phyloP scores from a whole-genome alignment of 257 asterid species.

The Agastache rugosa region DNA sequence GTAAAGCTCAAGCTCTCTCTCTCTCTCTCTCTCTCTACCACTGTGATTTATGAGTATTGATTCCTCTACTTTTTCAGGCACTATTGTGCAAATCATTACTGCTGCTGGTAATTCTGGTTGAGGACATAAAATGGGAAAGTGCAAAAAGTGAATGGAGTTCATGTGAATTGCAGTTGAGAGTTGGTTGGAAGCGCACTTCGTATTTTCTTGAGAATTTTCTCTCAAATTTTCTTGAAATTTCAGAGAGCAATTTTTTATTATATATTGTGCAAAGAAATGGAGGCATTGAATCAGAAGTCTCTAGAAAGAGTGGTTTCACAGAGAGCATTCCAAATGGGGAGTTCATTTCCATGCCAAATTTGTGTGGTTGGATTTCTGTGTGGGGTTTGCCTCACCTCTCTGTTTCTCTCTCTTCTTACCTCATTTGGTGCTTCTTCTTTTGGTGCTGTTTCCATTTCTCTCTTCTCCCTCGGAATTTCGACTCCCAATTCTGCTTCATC shows the following conservation, averaged over 20 bases:
- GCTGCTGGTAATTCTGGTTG: conserved; percentile 32
- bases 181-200: conserved; percentile 47
- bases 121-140: conserved; percentile 15
- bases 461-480: conserved; percentile 48
- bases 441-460: conserved; percentile 47
- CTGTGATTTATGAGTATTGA: neutral
- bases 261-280: conserved; percentile 44
- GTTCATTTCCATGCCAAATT: conserved; percentile 76
- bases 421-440: conserved; percentile 60
- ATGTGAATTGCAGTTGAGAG: conserved; percentile 58
- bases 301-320: conserved; percentile 84
- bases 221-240: conserved; percentile 20
- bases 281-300: conserved; percentile 58
- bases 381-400: conserved; percentile 85
- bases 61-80: conserved; percentile 32
- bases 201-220: neutral
- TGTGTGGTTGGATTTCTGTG: conserved; percentile 83
- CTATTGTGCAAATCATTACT: conserved; percentile 9
- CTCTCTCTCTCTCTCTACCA: neutral
- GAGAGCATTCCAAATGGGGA: conserved; percentile 74
- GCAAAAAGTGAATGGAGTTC: conserved; percentile 38
- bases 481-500: conserved; percentile 35
- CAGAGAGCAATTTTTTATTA: neutral
- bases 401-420: conserved; percentile 74
- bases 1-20: conserved; percentile 2